These are phyloP conservation scores for Pseudogymnoascus sp. DNA, from an alignment of 2,329 filamentous ascomycete genomes.

Conservation along the genomic window DNA sequence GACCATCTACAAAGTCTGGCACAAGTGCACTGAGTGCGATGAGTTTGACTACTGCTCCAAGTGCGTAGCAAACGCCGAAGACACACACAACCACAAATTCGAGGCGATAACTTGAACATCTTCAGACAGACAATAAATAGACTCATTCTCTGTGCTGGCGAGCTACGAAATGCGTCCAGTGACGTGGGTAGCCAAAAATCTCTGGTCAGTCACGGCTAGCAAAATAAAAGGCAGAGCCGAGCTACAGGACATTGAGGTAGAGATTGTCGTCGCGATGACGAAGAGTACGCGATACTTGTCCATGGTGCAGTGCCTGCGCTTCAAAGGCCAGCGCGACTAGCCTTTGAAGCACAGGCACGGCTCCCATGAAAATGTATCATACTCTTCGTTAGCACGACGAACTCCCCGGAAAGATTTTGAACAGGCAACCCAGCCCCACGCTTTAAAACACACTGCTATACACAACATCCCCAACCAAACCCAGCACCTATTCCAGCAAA, in stretches of 20 bases:
- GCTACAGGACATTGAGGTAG: not conserved
- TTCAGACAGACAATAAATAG: not conserved
- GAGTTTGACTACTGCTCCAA: not conserved
- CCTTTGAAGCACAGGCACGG: not conserved
- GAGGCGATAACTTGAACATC: not conserved
- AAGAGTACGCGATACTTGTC: not conserved
- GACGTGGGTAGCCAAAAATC: not conserved
- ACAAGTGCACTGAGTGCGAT: not conserved
- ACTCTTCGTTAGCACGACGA: not conserved
- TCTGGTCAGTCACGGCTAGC: not conserved
- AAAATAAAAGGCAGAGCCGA: not conserved
- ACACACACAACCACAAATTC: not conserved
- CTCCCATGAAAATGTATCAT: not conserved
- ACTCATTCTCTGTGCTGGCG: not conserved
- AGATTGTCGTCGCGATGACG: not conserved
- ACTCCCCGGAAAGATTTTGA: not conserved
- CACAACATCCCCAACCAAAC: not conserved
- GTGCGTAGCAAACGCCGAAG: not conserved
- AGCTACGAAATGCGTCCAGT: not conserved
- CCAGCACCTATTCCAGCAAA: not conserved
- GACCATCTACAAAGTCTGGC: not conserved
- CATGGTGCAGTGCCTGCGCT: not conserved
- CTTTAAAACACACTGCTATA: not conserved
- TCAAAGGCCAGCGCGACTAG: not conserved
- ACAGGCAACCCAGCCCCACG: not conserved